Base-by-base conservation (phyloP, 2,329 filamentous ascomycete species). In the Didymella lethalis region DNA sequence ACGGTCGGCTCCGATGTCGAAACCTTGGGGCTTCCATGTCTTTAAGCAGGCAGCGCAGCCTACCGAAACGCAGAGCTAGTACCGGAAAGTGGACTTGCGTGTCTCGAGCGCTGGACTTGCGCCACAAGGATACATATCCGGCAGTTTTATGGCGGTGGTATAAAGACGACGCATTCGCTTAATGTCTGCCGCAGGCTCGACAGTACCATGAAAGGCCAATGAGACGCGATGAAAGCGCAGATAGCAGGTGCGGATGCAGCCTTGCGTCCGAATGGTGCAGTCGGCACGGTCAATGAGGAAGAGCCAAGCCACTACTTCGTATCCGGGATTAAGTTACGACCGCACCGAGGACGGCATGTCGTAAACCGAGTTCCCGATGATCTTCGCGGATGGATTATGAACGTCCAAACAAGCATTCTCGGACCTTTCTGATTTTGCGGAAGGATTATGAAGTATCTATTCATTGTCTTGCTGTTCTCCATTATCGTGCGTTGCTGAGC, bases 31-130 rank as follows among this genome's bases (percentile, higher is more conserved):
- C 50, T 10, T 23, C 7, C 31, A 20, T 31, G 41, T 31, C 50
- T 38, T 53, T 46, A 54, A 48, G 26, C 18, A 18, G 31, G 43
- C 20, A 16, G 23, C 47, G 46, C 40, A 50, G 44, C 38, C 44
- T 53, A 58, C 18, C 45, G 29, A 26, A 29, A 12, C 40, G 31
- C 46, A 28, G 34, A 46, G 36, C 51, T 55, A 55, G 51, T 44
- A 20, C 20, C 36, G 48, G 41, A 28, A 59, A 59, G 48, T 59
- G 51, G 57, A 51, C 34, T 51, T 23, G 56, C 26, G 26, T 16
- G 32, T 53, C 46, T 38, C 26, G 47, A 50, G 26, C 32, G 46
- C 2, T 32, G 47, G 31, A 41, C 54, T 40, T 50, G 41, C 41
- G 47, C 32, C 43, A 41, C 34, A 32, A 16, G 40, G 32, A 49